Percentiles rank a stretch among this genome's conserved stretches.
These are phyloP conservation scores for Diplodia mutila DNA, from an alignment of 2,329 filamentous ascomycete genomes.

Conservation along the genomic window DNA sequence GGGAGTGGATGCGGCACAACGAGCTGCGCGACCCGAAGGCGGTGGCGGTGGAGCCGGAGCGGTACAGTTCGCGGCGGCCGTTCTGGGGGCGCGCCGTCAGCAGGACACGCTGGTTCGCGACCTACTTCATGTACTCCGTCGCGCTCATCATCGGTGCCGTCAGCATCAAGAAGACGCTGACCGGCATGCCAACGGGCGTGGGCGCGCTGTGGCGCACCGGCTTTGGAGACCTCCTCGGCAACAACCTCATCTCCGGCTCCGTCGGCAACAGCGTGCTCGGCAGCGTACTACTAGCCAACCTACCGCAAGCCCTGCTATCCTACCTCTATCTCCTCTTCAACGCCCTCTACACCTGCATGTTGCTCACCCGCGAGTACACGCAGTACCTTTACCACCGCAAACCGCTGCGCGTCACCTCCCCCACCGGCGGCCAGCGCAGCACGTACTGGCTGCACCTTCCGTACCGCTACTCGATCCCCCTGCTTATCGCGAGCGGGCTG, in stretches of 20 bases:
- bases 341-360: slow-evolving; percentile 52
- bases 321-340: slow-evolving; percentile 54
- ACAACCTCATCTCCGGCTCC: slow-evolving; percentile 1
- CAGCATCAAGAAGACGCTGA: slow-evolving; percentile 16
- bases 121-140: slow-evolving; percentile 4
- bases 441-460: slow-evolving; percentile 50
- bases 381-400: slow-evolving; percentile 42
- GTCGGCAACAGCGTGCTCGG: slow-evolving; percentile 25
- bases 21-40: neutral
- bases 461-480: slow-evolving; percentile 43
- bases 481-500: slow-evolving; percentile 37
- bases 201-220: slow-evolving; percentile 28
- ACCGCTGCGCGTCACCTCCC: slow-evolving; percentile 44
- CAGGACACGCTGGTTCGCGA: slow-evolving; percentile 16
- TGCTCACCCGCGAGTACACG: slow-evolving; percentile 53
- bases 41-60: neutral
- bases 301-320: slow-evolving; percentile 43
- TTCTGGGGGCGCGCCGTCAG: slow-evolving; percentile 16
- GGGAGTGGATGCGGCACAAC: slow-evolving; percentile 10
- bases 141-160: slow-evolving; percentile 23
- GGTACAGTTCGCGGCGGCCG: neutral
- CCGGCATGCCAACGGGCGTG: neutral
- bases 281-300: slow-evolving; percentile 5
- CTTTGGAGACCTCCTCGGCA: slow-evolving; percentile 23
- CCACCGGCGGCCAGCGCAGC: slow-evolving; percentile 41